These are phyloP conservation scores for Xerocomellus intermedius DNA, from an alignment of 768 basidiomycete species.

Conservation along the genomic window DNA sequence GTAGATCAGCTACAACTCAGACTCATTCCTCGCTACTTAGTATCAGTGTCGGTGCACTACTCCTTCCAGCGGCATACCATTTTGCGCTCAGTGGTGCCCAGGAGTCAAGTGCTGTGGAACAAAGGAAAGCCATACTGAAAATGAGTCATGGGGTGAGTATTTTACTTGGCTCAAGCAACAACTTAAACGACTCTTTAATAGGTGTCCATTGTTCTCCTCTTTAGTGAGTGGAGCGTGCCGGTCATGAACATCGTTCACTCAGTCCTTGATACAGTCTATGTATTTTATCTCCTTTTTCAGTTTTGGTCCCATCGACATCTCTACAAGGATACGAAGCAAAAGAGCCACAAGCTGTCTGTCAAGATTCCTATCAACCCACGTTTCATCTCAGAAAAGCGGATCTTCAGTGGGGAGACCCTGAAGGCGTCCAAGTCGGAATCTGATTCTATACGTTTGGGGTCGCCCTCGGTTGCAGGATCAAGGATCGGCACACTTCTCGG, in stretches of 20 bases:
- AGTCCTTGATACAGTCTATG: slow-evolving; percentile 42
- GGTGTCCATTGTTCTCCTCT: slow-evolving; percentile 53
- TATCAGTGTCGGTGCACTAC: slow-evolving; percentile 75
- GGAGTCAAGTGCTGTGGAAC: slow-evolving; percentile 25
- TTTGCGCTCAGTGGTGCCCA: slow-evolving; percentile 40
- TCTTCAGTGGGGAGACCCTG: slow-evolving; percentile 25
- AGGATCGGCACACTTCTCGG: slow-evolving; percentile 10
- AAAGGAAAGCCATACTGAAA: slow-evolving; percentile 42
- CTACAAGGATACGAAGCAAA: slow-evolving; percentile 48
- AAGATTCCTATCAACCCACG: slow-evolving; percentile 32
- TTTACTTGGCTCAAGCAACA: background rate
- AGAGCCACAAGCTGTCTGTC: slow-evolving; percentile 39
- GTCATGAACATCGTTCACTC: background rate
- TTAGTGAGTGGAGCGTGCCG: slow-evolving; percentile 38
- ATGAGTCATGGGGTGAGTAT: slow-evolving; percentile 52
- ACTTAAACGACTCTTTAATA: slow-evolving; percentile 16
- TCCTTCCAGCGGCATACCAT: slow-evolving; percentile 81
- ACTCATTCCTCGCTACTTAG: slow-evolving; percentile 74
- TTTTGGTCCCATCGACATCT: slow-evolving; percentile 55
- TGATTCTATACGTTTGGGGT: slow-evolving; percentile 14
- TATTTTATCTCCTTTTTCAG: slow-evolving; percentile 51
- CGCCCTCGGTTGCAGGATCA: slow-evolving; percentile 11
- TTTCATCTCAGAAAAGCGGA: slow-evolving; percentile 26
- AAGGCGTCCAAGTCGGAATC: slow-evolving; percentile 21
- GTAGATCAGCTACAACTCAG: slow-evolving; percentile 52